These are phyloP conservation scores for Candida hungchunana DNA, from an alignment of 805 yeast species.

Conservation along the genomic window DNA sequence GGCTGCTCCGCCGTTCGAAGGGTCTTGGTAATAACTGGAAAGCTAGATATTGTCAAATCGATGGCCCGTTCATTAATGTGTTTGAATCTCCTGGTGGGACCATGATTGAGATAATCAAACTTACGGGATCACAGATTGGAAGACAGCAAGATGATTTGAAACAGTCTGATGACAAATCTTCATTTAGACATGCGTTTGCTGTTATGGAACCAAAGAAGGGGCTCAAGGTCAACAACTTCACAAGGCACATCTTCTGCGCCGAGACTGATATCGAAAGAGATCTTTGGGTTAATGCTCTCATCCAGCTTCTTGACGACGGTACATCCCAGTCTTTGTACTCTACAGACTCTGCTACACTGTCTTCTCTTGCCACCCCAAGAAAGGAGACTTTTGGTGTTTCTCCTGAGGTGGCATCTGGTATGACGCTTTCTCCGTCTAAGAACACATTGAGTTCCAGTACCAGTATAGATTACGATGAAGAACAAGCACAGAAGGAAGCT, in stretches of 20 bases:
- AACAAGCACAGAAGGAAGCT: conserved; percentile 29
- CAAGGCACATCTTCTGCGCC: conserved; percentile 68
- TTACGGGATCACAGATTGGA: conserved; percentile 53
- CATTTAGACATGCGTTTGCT: conserved; percentile 57
- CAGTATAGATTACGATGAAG: conserved; percentile 17
- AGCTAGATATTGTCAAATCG: conserved; percentile 62
- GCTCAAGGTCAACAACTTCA: conserved; percentile 24
- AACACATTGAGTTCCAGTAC: conserved; percentile 5
- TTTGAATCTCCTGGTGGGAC: conserved; percentile 55
- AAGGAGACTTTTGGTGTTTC: conserved; percentile 2
- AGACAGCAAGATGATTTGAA: conserved; percentile 36
- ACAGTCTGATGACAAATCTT: conserved; percentile 23
- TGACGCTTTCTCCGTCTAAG: conserved; percentile 5
- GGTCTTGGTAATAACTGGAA: conserved; percentile 67
- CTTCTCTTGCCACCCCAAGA: conserved; percentile 5
- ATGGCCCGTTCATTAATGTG: conserved; percentile 52
- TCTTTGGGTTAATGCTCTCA: conserved; percentile 54
- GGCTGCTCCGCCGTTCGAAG: conserved; percentile 57
- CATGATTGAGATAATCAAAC: conserved; percentile 45
- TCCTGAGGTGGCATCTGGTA: conserved; percentile 1
- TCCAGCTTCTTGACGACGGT: conserved; percentile 29
- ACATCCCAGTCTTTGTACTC: conserved; percentile 10
- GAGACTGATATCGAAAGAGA: conserved; percentile 77
- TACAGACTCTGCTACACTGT: conserved; percentile 3
- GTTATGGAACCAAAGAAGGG: conserved; percentile 42